A percentile compares a stretch with the other conserved stretches of the same genome.
Evolutionary conservation across 2,329 filamentous ascomycete genomes (phyloP).

Genomic region (Colletotrichum musae): DNA sequence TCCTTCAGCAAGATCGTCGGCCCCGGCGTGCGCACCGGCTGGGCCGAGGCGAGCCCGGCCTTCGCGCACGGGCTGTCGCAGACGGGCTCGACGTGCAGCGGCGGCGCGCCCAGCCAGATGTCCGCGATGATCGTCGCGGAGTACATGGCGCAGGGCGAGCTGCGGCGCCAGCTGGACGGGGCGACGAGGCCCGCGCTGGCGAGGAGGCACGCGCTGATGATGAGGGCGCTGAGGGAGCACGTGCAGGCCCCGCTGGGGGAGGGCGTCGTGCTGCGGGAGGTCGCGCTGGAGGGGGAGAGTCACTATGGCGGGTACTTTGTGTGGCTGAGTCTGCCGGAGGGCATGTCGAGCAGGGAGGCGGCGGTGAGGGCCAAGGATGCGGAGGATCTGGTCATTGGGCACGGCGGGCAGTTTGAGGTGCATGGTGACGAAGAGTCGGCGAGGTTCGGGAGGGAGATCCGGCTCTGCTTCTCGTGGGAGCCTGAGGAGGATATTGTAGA

Average conservation of each 20-base stretch:
- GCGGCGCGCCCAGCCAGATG: conserved; percentile 72
- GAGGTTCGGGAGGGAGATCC: conserved; percentile 71
- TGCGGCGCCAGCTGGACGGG: conserved; percentile 60
- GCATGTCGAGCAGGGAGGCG: conserved; percentile 66
- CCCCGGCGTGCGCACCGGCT: conserved; percentile 88
- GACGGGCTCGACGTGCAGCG: conserved; percentile 68
- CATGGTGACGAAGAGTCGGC: conserved; percentile 67
- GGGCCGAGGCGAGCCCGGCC: conserved; percentile 79
- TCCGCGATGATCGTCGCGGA: conserved; percentile 66
- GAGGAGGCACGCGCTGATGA: conserved; percentile 64
- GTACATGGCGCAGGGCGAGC: conserved; percentile 59
- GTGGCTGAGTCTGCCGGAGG: conserved; percentile 77
- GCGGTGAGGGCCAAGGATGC: conserved; percentile 70
- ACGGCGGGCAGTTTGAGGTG: conserved; percentile 80
- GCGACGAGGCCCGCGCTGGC: conserved; percentile 62
- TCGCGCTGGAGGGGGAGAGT: conserved; percentile 53
- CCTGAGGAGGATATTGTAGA: conserved; percentile 75
- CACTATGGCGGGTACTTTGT: conserved; percentile 88
- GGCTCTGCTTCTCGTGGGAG: conserved; percentile 82
- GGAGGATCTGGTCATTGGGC: conserved; percentile 77
- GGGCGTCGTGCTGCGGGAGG: conserved; percentile 64
- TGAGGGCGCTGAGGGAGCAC: conserved; percentile 67
- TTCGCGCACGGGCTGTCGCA: conserved; percentile 66
- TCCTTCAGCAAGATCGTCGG: conserved; percentile 91
- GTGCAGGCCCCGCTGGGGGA: conserved; percentile 69